Base-by-base conservation (phyloP, 2,329 filamentous ascomycete species). In the Ceratocystis huliohia region DNA sequence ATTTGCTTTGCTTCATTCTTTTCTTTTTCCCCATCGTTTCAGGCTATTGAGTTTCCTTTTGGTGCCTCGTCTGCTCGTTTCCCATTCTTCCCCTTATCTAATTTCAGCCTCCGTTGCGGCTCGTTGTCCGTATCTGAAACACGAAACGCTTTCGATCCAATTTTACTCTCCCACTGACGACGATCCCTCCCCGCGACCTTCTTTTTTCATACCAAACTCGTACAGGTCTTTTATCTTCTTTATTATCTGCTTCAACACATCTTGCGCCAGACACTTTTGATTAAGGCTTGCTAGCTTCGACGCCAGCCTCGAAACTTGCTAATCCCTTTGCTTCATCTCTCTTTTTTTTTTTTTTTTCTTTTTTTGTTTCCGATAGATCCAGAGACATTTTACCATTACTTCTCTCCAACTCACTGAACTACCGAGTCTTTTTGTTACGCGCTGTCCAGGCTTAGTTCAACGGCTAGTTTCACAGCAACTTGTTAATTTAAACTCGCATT, bases 381-480 rank as follows among this genome's bases (percentile, higher is more conserved):
- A 53, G 48, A 25, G 48, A 41, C 22, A 53, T 25, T 53, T 53
- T 28, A 25, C 48, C 8, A 2, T 15, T 53, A 28, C 17, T 28
- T 22, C 20, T 33, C 53, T 59, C 15, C 28, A 6, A 5, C 56
- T 20, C 17, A 20, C 28, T 15, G 37, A 41, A 41, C 37, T 41
- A 41, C 25, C 7, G 25, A 28, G 56, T 17, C 17, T 25, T n/a
- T 33, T 59, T 33, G 15, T 37, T 41, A 30, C 30, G 28, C 22
- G 56, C 17, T n/a, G 25, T 59, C 56, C 28, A 33, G 30, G n/a
- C 33, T 33, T 59, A 30, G 25, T 57, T 17, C 5, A 20, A 53
- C 25, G 33, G 44, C 56, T 63, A 72, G 61, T 66, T 68, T 67
- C 56, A 66, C 63, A 33, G n/a, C 7, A 28, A 28, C 28, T 45